Evolutionary conservation across 1,284 basidiomycete species (phyloP).

Genomic region (Laetiporus sulphureus): DNA sequence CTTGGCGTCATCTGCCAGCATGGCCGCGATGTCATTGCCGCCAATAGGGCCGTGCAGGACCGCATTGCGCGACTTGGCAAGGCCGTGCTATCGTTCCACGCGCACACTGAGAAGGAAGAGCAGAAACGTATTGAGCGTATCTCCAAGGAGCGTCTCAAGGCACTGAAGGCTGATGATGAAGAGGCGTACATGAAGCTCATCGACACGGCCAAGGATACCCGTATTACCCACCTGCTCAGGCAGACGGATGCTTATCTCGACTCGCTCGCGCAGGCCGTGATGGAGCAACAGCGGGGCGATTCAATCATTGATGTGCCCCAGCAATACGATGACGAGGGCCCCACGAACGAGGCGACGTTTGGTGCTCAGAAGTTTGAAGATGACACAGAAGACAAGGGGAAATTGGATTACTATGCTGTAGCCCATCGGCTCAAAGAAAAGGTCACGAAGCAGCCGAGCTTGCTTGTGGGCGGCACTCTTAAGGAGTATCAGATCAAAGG

Average conservation of each 20-base stretch:
- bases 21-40: slow-evolving; percentile 68
- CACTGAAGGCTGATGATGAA: slow-evolving; percentile 97
- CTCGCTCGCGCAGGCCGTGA: slow-evolving; percentile 90
- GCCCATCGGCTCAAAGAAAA: slow-evolving; percentile 93
- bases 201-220: slow-evolving; percentile 98
- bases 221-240: slow-evolving; percentile 93
- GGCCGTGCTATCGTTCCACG: slow-evolving; percentile 83
- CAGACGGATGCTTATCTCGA: slow-evolving; percentile 97
- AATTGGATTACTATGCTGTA: slow-evolving; percentile 96
- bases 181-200: slow-evolving; percentile 99
- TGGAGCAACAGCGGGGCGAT: slow-evolving; percentile 87
- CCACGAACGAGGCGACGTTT: slow-evolving; percentile 84
- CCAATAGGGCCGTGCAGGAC: slow-evolving; percentile 62
- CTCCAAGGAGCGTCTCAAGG: slow-evolving; percentile 97
- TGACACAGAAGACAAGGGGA: slow-evolving; percentile 57
- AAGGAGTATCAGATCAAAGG: slow-evolving; percentile 94
- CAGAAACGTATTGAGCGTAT: slow-evolving; percentile 96
- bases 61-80: slow-evolving; percentile 82
- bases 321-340: slow-evolving; percentile 56
- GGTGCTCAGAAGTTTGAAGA: slow-evolving; percentile 71
- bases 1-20: slow-evolving; percentile 86
- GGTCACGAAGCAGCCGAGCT: slow-evolving; percentile 74
- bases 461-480: slow-evolving; percentile 80
- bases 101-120: slow-evolving; percentile 95
- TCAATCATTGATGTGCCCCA: slow-evolving; percentile 23